These are phyloP conservation scores for Ogataea glucozyma DNA, from an alignment of 805 yeast genomes.

Conservation along the genomic window DNA sequence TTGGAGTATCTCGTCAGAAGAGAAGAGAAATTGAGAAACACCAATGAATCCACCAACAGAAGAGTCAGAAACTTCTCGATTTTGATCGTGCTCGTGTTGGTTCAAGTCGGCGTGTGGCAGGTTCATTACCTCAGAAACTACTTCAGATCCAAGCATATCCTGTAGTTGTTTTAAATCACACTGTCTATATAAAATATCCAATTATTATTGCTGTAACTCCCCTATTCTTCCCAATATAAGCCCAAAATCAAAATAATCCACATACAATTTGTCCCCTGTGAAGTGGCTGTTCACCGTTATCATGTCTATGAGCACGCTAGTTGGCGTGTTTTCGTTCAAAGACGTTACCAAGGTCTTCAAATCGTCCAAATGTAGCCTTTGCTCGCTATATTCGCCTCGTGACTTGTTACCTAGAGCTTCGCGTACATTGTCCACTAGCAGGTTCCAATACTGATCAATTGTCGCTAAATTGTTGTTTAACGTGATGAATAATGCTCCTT, in stretches of 20 bases:
- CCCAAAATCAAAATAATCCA: slow-evolving; percentile 49
- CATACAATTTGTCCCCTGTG: slow-evolving; percentile 37
- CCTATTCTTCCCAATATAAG: slow-evolving; percentile 51
- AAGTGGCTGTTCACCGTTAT: slow-evolving; percentile 42
- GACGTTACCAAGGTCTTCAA: slow-evolving; percentile 31
- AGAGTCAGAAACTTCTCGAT: slow-evolving; percentile 88
- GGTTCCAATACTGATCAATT: slow-evolving; percentile 44
- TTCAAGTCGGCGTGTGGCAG: slow-evolving; percentile 90
- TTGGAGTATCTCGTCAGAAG: slow-evolving; percentile 81
- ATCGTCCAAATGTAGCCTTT: slow-evolving; percentile 39
- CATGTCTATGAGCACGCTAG: slow-evolving; percentile 44
- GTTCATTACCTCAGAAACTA: slow-evolving; percentile 87
- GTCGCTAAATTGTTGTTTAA: slow-evolving; percentile 34
- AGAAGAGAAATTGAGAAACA: slow-evolving; percentile 92
- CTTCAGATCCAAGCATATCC: slow-evolving; percentile 83
- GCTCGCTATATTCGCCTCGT: slow-evolving; percentile 22
- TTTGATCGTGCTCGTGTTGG: slow-evolving; percentile 63
- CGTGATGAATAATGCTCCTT: slow-evolving; percentile 43
- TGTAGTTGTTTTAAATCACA: slow-evolving; percentile 35
- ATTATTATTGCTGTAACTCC: slow-evolving; percentile 31
- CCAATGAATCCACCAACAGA: slow-evolving; percentile 93
- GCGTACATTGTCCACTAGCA: slow-evolving; percentile 31
- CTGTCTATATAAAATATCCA: slow-evolving; percentile 10
- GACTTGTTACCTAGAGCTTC: not conserved
- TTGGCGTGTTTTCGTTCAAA: slow-evolving; percentile 36